Base-by-base conservation (phyloP, 345 rosid species). In the Pelargonium nanum region DNA sequence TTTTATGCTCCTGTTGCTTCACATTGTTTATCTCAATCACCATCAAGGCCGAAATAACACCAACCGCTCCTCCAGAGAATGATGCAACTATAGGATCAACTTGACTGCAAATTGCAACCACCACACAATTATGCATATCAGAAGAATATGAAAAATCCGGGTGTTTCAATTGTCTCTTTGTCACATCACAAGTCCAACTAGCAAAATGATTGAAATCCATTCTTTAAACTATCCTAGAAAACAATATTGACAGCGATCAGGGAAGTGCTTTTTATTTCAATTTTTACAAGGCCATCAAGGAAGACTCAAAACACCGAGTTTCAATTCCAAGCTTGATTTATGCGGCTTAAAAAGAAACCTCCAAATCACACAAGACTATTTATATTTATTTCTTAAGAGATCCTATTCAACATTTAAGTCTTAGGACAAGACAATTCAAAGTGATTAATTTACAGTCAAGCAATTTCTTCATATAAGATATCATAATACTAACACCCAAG, bases 51-150 rank as follows among this genome's bases (percentile, higher is more conserved):
- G 98, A 92, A 54, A 92, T 89, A 53, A 92, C 96, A 60, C 98
- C 96, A 55, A 92, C 98, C 56, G 98, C 95, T 68, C 98, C 98
- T 26, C 98, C 98, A 45, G 98, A 89, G 74, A 92, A 92, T 16
- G 98, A 92, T 1, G 98, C 98, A 65, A 92, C 98, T 58, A 92
- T 92, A 13, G 98, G 98, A 70, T 92, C 98, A 53, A 92, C 96
- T 71, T 83, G 78, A 72, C 96, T 92, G 83, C 71, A 74, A 19
- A 72, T 70, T 59, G 68, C 68, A 61, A 24, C 30, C 56, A 19
- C 19, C 58, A 62, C n/a, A 28, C 32, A 28, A 2, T 3, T 28
- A 28, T 28, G 3, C 4, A 28, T 28, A 28, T 28, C 32, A 28
- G 32, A 28, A 28, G 32, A n/a, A n/a, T n/a, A n/a, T n/a, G n/a